Percentiles rank a stretch among this genome's conserved stretches.
Conservation (phyloP, 2,329 filamentous ascomycete genomes). For the Microdochium trichocladiopsis region DNA sequence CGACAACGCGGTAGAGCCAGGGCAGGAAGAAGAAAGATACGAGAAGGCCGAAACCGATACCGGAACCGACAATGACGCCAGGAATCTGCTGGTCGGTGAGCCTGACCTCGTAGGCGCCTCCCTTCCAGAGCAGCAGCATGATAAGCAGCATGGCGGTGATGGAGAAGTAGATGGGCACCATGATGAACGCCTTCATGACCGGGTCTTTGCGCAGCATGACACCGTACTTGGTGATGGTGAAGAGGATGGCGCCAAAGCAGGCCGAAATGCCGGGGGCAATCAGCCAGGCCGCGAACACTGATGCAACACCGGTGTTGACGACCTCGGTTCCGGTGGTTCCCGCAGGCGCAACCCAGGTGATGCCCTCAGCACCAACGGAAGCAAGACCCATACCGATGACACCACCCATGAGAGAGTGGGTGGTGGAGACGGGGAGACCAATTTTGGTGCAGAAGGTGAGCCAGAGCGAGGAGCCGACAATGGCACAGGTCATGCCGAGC, state of each 20-base stretch:
- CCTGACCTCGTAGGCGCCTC: slow-evolving; percentile 34
- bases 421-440: slow-evolving; percentile 54
- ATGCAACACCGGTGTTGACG: slow-evolving; percentile 43
- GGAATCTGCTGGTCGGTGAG: slow-evolving; percentile 40
- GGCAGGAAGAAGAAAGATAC: slow-evolving; percentile 48
- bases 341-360: slow-evolving; percentile 45
- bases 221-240: slow-evolving; percentile 48
- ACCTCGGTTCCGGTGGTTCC: slow-evolving; percentile 18
- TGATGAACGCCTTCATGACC: slow-evolving; percentile 41
- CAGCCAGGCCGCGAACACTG: slow-evolving; percentile 54
- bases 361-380: slow-evolving; percentile 38
- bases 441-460: slow-evolving; percentile 48
- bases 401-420: slow-evolving; percentile 53
- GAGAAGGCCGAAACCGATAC: slow-evolving; percentile 40
- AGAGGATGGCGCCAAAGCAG: slow-evolving; percentile 45
- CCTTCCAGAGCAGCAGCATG: slow-evolving; percentile 56
- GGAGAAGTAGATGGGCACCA: slow-evolving; percentile 50
- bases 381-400: slow-evolving; percentile 54
- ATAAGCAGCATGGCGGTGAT: slow-evolving; percentile 45
- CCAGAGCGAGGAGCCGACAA: slow-evolving; percentile 44
- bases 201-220: slow-evolving; percentile 48
- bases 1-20: slow-evolving; percentile 49
- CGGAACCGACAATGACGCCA: slow-evolving; percentile 46
- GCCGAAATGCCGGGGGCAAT: slow-evolving; percentile 51
- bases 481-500: slow-evolving; percentile 51